Evolutionary conservation across 257 asterid genomes (phyloP).

Genomic region (Solanum bulbocastanum): DNA sequence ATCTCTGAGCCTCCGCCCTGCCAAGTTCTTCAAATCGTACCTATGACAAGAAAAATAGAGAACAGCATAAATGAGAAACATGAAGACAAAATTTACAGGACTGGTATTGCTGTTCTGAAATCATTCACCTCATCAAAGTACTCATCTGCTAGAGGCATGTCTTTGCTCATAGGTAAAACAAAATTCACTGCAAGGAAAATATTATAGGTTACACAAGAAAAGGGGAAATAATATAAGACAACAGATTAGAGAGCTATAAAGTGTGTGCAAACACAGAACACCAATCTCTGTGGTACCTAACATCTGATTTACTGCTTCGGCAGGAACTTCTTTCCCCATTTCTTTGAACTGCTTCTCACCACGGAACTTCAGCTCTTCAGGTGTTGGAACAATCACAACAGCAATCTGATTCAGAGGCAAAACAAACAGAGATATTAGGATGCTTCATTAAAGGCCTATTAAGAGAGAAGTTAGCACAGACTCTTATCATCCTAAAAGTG

Average conservation of each 20-base stretch:
- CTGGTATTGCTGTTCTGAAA: neutral
- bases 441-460: neutral
- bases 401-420: slow-evolving; percentile 35
- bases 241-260: slow-evolving; percentile 1
- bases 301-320: slow-evolving; percentile 39
- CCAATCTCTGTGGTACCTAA: slow-evolving; percentile 25
- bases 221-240: neutral
- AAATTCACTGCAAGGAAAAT: slow-evolving; percentile 26
- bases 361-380: slow-evolving; percentile 36
- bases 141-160: slow-evolving; percentile 11
- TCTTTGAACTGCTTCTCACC: slow-evolving; percentile 34
- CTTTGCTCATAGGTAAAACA: slow-evolving; percentile 17
- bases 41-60: slow-evolving; percentile 6
- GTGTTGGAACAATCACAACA: slow-evolving; percentile 40
- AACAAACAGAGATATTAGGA: neutral
- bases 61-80: neutral
- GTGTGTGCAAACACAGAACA: neutral
- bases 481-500: neutral
- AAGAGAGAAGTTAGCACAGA: neutral
- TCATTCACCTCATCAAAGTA: slow-evolving; percentile 10
- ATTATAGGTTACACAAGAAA: slow-evolving; percentile 1
- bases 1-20: slow-evolving; percentile 33
- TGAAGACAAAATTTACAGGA: neutral
- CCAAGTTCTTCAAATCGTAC: slow-evolving; percentile 39
- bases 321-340: slow-evolving; percentile 45